phyloP scores from a whole-genome alignment of 2,329 filamentous ascomycete genomes.

The Hypoxylon sp. region DNA sequence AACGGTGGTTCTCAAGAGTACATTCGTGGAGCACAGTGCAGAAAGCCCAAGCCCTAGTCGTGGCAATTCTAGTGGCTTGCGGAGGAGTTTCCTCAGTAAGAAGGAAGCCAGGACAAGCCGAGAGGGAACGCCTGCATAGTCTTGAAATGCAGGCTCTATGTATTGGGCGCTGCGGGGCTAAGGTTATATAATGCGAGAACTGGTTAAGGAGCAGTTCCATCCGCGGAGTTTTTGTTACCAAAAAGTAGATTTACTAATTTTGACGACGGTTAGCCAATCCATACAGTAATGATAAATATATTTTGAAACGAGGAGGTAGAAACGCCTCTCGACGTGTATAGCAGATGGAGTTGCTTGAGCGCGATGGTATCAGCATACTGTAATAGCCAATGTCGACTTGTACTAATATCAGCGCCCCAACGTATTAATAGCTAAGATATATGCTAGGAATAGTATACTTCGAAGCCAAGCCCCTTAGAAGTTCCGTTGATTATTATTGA shows the following conservation, averaged over 20 bases:
- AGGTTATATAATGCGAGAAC: slow-evolving; percentile 19
- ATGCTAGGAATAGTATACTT: no score
- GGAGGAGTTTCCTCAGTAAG: slow-evolving; percentile 50
- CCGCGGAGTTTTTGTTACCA: slow-evolving; percentile 23
- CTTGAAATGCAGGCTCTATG: background rate
- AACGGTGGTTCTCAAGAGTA: slow-evolving; percentile 78
- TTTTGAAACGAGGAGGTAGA: background rate
- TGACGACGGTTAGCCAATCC: slow-evolving; percentile 20
- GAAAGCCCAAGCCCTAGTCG: slow-evolving; percentile 47
- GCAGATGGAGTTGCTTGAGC: background rate
- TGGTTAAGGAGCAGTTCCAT: slow-evolving; percentile 17
- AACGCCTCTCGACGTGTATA: background rate
- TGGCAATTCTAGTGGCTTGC: slow-evolving; percentile 35
- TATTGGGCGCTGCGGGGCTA: slow-evolving; percentile 19
- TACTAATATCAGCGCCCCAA: no score
- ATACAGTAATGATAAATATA: slow-evolving; percentile 32
- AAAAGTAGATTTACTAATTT: slow-evolving; percentile 30
- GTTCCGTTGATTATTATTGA: no score
- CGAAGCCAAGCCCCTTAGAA: no score
- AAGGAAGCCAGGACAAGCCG: slow-evolving; percentile 45
- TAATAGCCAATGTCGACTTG: no score
- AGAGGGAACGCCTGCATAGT: slow-evolving; percentile 44
- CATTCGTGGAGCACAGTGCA: slow-evolving; percentile 67
- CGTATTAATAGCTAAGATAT: no score
- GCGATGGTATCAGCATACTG: no score